Base-by-base conservation (phyloP, 352 stramenopile genomes). In the Globisporangium ultimum region DNA sequence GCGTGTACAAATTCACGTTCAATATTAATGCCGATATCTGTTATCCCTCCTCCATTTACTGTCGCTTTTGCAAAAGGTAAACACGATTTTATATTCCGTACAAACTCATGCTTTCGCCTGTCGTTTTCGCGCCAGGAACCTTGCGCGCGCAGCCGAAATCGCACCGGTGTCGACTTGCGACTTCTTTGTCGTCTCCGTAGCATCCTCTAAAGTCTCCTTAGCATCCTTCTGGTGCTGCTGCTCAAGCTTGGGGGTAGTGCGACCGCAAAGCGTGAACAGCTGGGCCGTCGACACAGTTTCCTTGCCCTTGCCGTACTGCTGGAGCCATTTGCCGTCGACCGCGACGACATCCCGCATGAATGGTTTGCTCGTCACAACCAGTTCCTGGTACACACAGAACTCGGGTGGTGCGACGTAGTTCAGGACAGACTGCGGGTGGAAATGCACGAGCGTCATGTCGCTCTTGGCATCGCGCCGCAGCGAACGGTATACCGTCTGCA, bases 371-470 rank as follows among this genome's bases (percentile, higher is more conserved):
- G 81, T 91, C 43, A 76, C 67, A 24, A 91, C 80, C 40, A 93
- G 74, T 55, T 93, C 80, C 2, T 89, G 80, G 53, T 84, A 91
- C 2, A 93, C 55, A 48, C 81, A 91, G 48, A 60, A 78, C 50
- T 74, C 61, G 5, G 84, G 84, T 20, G 76, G 67, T 4, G 70
- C 48, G 13, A 74, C 61, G 55, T 76, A 77, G 21, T 71, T 62
- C 48, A 91, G 70, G 28, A 63, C 65, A 22, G 80, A 91, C 28
- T 84, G 67, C 24, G 84, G 84, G 48, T 93, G 84, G 9, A 90
- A 66, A 55, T 91, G 80, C 34, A 88, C 69, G 15, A 93, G 64
- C 34, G 83, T 76, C 7, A 70, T 67, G 7, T 67, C 47, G 9
- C 71, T 60, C 5, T 61, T 21, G 9, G 58, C 46, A 15, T 71